Conservation (phyloP, 2,329 filamentous ascomycete species). For the Phaeosphaeriaceae sp. region DNA sequence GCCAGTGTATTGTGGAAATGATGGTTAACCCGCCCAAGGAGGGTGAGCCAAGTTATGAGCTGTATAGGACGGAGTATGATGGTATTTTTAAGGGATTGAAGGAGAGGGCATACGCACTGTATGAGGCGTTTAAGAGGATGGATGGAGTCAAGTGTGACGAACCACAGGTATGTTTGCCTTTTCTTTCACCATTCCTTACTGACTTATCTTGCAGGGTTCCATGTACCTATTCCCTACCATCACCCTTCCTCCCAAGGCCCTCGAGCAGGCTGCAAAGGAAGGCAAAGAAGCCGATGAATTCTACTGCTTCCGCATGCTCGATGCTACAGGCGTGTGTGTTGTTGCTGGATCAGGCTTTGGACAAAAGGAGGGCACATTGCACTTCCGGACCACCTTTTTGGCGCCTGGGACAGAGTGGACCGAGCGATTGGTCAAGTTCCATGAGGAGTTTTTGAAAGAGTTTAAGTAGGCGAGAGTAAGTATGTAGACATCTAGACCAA, state of each 20-base stretch:
- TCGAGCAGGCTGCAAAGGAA: slow-evolving; percentile 75
- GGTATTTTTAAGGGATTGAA: slow-evolving; percentile 79
- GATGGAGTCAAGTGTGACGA: slow-evolving; percentile 90
- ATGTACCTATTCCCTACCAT: slow-evolving; percentile 99
- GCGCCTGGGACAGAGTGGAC: slow-evolving; percentile 97
- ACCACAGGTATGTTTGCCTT: slow-evolving; percentile 64
- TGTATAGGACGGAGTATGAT: slow-evolving; percentile 86
- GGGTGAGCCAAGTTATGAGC: slow-evolving; percentile 81
- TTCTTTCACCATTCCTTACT: slow-evolving; percentile 6
- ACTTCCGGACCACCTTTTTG: slow-evolving; percentile 96
- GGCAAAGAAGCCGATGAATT: slow-evolving; percentile 85
- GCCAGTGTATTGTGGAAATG: slow-evolving; percentile 94
- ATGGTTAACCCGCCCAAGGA: slow-evolving; percentile 94
- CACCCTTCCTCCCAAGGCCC: slow-evolving; percentile 75
- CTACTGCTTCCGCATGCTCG: slow-evolving; percentile 88
- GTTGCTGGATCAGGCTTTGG: slow-evolving; percentile 93
- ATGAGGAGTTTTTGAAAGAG: slow-evolving; percentile 87
- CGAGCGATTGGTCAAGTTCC: slow-evolving; percentile 84
- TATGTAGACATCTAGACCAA: neutral
- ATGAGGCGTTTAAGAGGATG: slow-evolving; percentile 91
- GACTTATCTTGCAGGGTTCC: slow-evolving; percentile 66
- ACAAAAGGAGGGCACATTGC: slow-evolving; percentile 86
- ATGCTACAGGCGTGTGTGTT: slow-evolving; percentile 92
- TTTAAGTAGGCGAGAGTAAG: slow-evolving; percentile 55
- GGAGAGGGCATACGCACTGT: slow-evolving; percentile 81